Evolutionary conservation across 768 basidiomycete genomes (phyloP).

Genomic region (Leccinellum luteum): DNA sequence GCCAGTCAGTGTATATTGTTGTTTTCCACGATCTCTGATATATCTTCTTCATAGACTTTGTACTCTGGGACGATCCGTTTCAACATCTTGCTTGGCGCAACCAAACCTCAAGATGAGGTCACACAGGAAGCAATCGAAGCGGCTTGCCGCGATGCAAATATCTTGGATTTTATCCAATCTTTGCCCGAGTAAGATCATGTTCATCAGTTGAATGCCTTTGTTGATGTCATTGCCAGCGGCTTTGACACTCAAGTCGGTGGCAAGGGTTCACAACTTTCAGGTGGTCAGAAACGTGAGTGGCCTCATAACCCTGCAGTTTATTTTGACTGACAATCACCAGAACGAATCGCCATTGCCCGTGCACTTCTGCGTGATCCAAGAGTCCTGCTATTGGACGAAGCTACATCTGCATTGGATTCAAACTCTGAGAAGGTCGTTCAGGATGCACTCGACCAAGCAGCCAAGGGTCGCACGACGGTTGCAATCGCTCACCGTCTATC

Average conservation of each 20-base stretch:
- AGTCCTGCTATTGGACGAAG: conserved; percentile 85
- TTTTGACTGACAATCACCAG: conserved; percentile 21
- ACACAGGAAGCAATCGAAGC: conserved; percentile 85
- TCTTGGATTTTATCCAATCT: conserved; percentile 84
- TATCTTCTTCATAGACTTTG: conserved; percentile 45
- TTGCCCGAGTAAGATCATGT: conserved; percentile 66
- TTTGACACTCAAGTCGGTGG: conserved; percentile 92
- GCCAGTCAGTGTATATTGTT: conserved; percentile 37
- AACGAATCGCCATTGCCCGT: conserved; percentile 82
- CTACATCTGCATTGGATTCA: conserved; percentile 88
- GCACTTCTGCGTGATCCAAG: conserved; percentile 90
- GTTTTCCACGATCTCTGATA: conserved; percentile 1
- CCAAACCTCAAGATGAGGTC: conserved; percentile 71
- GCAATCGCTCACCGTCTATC: conserved; percentile 96
- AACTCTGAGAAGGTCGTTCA: conserved; percentile 95
- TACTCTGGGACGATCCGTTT: conserved; percentile 92
- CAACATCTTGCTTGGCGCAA: conserved; percentile 86
- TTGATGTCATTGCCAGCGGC: conserved; percentile 47
- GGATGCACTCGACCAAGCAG: conserved; percentile 87
- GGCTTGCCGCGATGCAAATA: conserved; percentile 84
- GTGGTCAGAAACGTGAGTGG: conserved; percentile 80
- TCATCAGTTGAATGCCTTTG: neutral
- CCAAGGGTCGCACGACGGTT: conserved; percentile 89
- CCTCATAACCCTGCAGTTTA: neutral
- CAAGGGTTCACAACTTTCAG: conserved; percentile 86